Base-by-base conservation (phyloP, 148 eudicot genomes). In the Polygonum aviculare region DNA sequence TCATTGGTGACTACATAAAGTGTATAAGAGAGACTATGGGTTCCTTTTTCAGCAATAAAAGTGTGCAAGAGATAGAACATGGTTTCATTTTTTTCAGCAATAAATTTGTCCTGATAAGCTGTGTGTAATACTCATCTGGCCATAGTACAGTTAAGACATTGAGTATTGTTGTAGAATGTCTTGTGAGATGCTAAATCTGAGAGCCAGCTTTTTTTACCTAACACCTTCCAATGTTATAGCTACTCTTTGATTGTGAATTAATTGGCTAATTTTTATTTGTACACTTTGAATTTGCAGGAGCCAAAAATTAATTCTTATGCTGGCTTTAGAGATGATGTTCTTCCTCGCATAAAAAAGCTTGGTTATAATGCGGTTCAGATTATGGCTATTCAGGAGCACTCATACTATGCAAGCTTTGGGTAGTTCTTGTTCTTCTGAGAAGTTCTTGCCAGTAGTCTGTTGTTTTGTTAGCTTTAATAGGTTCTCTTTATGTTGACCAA, bases 331-430 rank as follows among this genome's bases (percentile, higher is more conserved):
- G 99, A 96, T 84, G 97, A 96, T 48, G 94, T 96, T 75, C 99
- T 96, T 73, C 99, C 98, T 78, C 94, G 99, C 60, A 91, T 96
- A 40, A 96, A 96, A 84, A 88, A 40, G 79, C 91, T 96, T 41
- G 99, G 99, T 62, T 96, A 96, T 79, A 93, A 96, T 89, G 99
- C 99, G 55, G 97, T 96, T 79, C 99, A 96, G 85, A 85, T 96
- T 75, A 96, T 96, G 99, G 99, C 99, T 76, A 96, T 96, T 79
- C 99, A 96, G 85, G 99, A 96, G 86, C 99, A 96, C 81, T 87
- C 99, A 21, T 96, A 96, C 81, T 96, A 96, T 79, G 98, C 99
- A 76, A 91, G 98, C 81, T 96, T 96, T 83, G 99, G 99, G 99
- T 96, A 93, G 78, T 62, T 77, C 36, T 57, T 18, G 63, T 39